A percentile compares a stretch with the other conserved stretches of the same genome.
Conservation (phyloP, 352 stramenopile species). For the Aphanomyces invadans region DNA sequence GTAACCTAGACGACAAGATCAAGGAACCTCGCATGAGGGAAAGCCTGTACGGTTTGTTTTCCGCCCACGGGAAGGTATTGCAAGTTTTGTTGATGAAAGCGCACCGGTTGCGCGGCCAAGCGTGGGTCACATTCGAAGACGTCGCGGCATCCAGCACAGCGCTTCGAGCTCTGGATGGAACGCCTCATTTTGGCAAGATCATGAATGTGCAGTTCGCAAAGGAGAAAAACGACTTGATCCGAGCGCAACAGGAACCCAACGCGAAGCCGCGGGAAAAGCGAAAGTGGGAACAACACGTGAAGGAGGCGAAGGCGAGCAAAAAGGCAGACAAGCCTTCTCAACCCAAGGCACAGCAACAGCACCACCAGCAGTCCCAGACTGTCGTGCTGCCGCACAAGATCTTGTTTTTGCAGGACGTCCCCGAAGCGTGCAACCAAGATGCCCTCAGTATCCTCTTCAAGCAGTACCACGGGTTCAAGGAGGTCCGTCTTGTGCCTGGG, state of each 20-base stretch:
- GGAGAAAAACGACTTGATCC: slow-evolving; percentile 75
- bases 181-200: slow-evolving; percentile 84
- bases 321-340: slow-evolving; percentile 22
- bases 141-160: slow-evolving; percentile 81
- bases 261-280: slow-evolving; percentile 76
- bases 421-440: slow-evolving; percentile 92
- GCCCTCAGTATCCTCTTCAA: slow-evolving; percentile 96
- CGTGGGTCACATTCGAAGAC: slow-evolving; percentile 90
- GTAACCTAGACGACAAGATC: slow-evolving; percentile 94
- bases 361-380: slow-evolving; percentile 39
- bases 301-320: slow-evolving; percentile 27
- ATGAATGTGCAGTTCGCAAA: slow-evolving; percentile 76
- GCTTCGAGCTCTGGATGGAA: slow-evolving; percentile 79
- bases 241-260: slow-evolving; percentile 48
- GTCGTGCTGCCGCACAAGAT: slow-evolving; percentile 80
- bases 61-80: slow-evolving; percentile 88
- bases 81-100: slow-evolving; percentile 84
- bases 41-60: slow-evolving; percentile 85
- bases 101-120: slow-evolving; percentile 79
- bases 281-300: slow-evolving; percentile 48
- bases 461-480: slow-evolving; percentile 94
- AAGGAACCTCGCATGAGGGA: slow-evolving; percentile 88
- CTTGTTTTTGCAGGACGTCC: slow-evolving; percentile 90
- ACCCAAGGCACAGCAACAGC: slow-evolving; percentile 27
- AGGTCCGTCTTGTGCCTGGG: slow-evolving; percentile 91